A percentile compares a stretch with the other conserved stretches of the same genome.
Evolutionary conservation across 2,329 filamentous ascomycete species (phyloP).

Genomic region (Fusarium solani-melongenae): DNA sequence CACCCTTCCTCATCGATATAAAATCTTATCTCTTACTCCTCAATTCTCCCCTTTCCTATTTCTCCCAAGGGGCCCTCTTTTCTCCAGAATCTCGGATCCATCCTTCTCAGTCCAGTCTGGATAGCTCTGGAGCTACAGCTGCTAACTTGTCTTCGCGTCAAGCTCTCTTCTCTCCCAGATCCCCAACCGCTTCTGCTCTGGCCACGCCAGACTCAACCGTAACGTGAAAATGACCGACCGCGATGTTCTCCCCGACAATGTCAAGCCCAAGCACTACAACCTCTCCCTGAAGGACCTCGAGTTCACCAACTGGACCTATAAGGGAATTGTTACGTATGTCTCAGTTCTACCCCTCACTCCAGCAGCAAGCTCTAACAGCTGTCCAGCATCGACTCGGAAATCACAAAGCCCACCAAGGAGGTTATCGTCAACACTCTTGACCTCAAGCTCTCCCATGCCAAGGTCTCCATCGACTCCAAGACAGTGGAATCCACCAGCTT

Average conservation of each 20-base stretch:
- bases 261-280: slow-evolving; percentile 88
- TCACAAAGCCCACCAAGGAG: slow-evolving; percentile 77
- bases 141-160: slow-evolving; percentile 17
- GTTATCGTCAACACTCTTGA: slow-evolving; percentile 89
- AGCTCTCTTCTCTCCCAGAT: slow-evolving; percentile 42
- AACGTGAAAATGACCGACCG: slow-evolving; percentile 65
- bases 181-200: slow-evolving; percentile 49
- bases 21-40: slow-evolving; percentile 6
- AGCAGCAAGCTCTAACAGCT: slow-evolving; percentile 23
- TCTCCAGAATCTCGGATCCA: not conserved
- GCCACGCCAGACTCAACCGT: slow-evolving; percentile 49
- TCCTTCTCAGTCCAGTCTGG: slow-evolving; percentile 17
- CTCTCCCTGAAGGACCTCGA: slow-evolving; percentile 86
- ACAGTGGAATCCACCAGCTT: slow-evolving; percentile 73
- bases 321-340: slow-evolving; percentile 77
- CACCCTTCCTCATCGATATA: not conserved
- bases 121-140: slow-evolving; percentile 38
- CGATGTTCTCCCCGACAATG: slow-evolving; percentile 70
- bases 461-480: slow-evolving; percentile 69
- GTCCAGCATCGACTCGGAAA: slow-evolving; percentile 75
- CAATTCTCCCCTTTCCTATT: not conserved
- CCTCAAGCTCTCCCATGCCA: slow-evolving; percentile 76
- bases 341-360: slow-evolving; percentile 12
- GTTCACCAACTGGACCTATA: slow-evolving; percentile 79
- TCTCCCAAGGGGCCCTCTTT: not conserved